Base-by-base conservation (phyloP, 2,329 filamentous ascomycete genomes). In the Fusarium sp. region DNA sequence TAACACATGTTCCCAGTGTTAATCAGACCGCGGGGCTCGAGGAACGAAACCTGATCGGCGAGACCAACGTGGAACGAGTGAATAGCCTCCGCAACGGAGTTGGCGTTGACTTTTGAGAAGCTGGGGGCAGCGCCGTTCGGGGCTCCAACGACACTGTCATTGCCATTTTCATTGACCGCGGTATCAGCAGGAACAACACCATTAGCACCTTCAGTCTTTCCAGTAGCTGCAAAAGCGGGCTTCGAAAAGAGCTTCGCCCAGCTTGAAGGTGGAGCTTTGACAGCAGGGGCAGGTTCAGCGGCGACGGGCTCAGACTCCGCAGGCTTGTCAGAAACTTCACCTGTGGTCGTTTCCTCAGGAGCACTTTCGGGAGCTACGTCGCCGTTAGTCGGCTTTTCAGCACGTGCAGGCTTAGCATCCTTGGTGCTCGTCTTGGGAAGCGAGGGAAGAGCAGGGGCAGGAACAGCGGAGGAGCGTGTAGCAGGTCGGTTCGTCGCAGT, bases 1-100 rank as follows among this genome's bases (percentile, higher is more conserved):
- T 99, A 99, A 81, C 96, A 99, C 92, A 98, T 97, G 77, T 99
- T 98, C 50, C 96, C 96, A 40, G 95, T 97, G 81, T 99, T 99
- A 72, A 97, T 92, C 76, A 99, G 86, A 49, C 96, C 96, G 71
- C 95, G 89, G 51, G 96, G 96, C 80, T 98, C 93, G 51, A 99
- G 85, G 76, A 97, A 97, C 18, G 91, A 85, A 70, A 95, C 83
- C 74, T 91, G 92, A 33, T 87, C 82, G 37, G 85, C 85, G 37
- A 84, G 83, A 59, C 88, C 86, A 26, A 94, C 89, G 54, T 86
- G 87, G 78, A 94, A 96, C 30, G 88, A 87, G 50, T 86, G 86
- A 53, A 99, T 84, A 36, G 92, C 92, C 72, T 97, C 92, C 5
- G 89, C 90, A 52, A 97, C 83, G 18, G 92, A 90, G 77, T 76